phyloP scores from a whole-genome alignment of 306 rosid species.

The Dryas octopetala region DNA sequence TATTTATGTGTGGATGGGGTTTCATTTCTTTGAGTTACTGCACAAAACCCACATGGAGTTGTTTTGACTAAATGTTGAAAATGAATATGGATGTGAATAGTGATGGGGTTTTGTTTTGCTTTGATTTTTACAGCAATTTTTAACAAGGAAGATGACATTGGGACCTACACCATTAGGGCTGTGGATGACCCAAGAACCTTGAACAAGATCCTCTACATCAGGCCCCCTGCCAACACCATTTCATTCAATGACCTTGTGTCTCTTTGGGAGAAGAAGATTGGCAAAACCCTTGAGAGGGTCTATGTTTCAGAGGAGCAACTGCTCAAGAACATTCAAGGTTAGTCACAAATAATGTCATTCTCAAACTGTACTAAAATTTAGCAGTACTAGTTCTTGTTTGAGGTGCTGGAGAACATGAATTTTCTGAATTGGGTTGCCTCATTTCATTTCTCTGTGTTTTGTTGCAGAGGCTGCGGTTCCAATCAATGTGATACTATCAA shows the following conservation, averaged over 20 bases:
- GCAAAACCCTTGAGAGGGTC: conserved; percentile 29
- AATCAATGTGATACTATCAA: conserved; percentile 32
- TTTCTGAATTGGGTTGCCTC: not conserved
- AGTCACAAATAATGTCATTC: not conserved
- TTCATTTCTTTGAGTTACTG: not conserved
- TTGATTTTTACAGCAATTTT: conserved; percentile 27
- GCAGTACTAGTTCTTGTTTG: not conserved
- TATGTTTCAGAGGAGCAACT: conserved; percentile 38
- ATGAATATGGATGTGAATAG: not conserved
- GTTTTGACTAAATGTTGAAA: too few relatives aligned
- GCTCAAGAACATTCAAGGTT: conserved; percentile 40
- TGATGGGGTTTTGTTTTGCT: not conserved
- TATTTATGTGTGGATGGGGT: not conserved
- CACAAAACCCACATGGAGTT: too few relatives aligned
- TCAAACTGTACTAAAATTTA: not conserved
- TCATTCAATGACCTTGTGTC: conserved; percentile 40
- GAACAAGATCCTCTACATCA: conserved; percentile 42
- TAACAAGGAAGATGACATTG: conserved; percentile 49
- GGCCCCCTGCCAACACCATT: conserved; percentile 28
- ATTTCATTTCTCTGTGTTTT: not conserved
- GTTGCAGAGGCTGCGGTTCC: conserved; percentile 50
- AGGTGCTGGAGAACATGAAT: too few relatives aligned
- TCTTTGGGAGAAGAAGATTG: conserved; percentile 44
- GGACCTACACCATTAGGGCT: conserved; percentile 32
- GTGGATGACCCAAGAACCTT: conserved; percentile 47